phyloP scores from a whole-genome alignment of 2,329 filamentous ascomycete genomes.

The Xylariaceae sp. region DNA sequence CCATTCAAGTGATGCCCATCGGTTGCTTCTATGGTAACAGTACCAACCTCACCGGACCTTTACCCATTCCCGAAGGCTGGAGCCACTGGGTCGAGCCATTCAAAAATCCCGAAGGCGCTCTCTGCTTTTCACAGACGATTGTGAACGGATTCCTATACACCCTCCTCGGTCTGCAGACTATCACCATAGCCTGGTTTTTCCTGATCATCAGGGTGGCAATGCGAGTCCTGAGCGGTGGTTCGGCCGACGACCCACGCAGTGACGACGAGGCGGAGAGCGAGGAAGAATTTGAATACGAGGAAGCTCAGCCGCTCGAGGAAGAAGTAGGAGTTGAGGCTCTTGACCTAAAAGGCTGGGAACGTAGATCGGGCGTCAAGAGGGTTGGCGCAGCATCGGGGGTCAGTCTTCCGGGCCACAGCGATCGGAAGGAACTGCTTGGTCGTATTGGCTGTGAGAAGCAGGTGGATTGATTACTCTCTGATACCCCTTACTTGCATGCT shows the following conservation, averaged over 20 bases:
- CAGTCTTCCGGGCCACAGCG: constrained; percentile 67
- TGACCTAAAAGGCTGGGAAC: constrained; percentile 63
- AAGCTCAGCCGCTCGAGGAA: constrained; percentile 62
- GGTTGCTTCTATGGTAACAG: constrained; percentile 69
- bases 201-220: constrained; percentile 84
- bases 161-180: constrained; percentile 72
- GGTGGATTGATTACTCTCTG: constrained; percentile 41
- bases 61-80: constrained; percentile 50
- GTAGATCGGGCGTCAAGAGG: constrained; percentile 54
- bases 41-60: constrained; percentile 53
- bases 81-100: constrained; percentile 73
- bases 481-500: too few relatives aligned
- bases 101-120: constrained; percentile 63
- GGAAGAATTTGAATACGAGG: constrained; percentile 52
- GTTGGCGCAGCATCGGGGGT: constrained; percentile 55
- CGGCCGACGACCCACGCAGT: constrained; percentile 82
- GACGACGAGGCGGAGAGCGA: constrained; percentile 76
- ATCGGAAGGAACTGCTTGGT: constrained; percentile 77
- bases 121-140: constrained; percentile 77
- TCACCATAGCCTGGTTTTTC: constrained; percentile 84
- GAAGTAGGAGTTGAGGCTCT: constrained; percentile 73
- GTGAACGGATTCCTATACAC: constrained; percentile 74
- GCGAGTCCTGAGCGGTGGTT: constrained; percentile 71
- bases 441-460: constrained; percentile 83
- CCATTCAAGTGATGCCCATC: constrained; percentile 58